These are phyloP conservation scores for Dendrobium huoshanense DNA, from an alignment of 106 monocot genomes.

Conservation along the genomic window DNA sequence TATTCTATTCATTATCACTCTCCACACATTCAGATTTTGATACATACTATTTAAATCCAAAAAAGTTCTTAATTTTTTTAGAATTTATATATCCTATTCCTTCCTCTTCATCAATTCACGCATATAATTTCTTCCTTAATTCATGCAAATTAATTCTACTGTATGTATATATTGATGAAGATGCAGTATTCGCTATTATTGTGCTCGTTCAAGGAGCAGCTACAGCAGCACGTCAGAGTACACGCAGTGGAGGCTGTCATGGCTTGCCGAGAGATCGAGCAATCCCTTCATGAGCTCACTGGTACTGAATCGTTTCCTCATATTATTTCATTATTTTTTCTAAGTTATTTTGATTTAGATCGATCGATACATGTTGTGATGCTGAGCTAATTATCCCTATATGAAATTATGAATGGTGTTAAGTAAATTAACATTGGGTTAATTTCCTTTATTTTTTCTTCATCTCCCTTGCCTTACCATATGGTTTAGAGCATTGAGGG, in stretches of 20 bases:
- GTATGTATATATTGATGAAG: constrained; percentile 23
- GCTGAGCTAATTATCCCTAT: no score
- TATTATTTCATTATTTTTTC: no score
- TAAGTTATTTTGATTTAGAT: no score
- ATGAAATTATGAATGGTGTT: no score
- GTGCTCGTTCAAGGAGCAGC: constrained; percentile 88
- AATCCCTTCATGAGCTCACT: constrained; percentile 78
- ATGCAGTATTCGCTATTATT: constrained; percentile 67
- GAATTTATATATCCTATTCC: neutral
- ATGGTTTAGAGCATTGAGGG: neutral
- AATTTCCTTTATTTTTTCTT: neutral
- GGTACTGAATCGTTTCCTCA: constrained; percentile 21
- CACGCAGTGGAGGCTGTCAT: constrained; percentile 96
- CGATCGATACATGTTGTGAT: no score
- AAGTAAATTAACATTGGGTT: no score
- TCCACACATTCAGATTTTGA: no score
- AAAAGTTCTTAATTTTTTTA: neutral
- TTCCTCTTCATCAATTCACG: neutral
- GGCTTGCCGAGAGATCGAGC: constrained; percentile 93
- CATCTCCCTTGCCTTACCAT: neutral
- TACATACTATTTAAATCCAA: neutral
- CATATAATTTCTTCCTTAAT: neutral
- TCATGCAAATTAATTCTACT: neutral
- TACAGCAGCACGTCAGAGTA: constrained; percentile 90
- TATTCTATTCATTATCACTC: neutral